These are phyloP conservation scores for Pyrenopolyporus hunteri DNA, from an alignment of 495 filamentous ascomycete genomes.

Conservation along the genomic window DNA sequence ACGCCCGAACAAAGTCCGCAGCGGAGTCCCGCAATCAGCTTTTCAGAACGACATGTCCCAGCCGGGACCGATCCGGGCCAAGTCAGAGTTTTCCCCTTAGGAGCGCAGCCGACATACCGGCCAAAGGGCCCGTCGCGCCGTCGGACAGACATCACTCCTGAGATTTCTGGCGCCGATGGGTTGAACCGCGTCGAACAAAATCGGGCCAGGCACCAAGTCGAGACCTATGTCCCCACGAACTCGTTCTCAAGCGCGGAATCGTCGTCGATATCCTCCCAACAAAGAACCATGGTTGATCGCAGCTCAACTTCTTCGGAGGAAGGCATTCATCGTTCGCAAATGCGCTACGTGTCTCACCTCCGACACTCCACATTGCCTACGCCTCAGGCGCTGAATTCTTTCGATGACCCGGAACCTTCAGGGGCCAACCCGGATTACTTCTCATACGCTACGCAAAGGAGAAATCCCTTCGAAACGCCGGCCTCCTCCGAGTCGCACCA, in stretches of 20 bases:
- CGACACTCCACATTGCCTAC: constrained; percentile 22
- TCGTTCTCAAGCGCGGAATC: constrained; percentile 36
- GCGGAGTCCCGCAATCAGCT: constrained; percentile 35
- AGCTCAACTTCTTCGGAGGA: constrained; percentile 42
- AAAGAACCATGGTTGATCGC: constrained; percentile 32
- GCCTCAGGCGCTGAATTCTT: constrained; percentile 7
- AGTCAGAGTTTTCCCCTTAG: constrained; percentile 15
- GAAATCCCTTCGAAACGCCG: constrained; percentile 28
- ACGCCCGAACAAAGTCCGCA: constrained; percentile 40
- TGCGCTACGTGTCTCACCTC: constrained; percentile 32
- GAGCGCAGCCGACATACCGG: constrained; percentile 33
- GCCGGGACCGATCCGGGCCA: constrained; percentile 16
- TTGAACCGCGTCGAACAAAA: constrained; percentile 16
- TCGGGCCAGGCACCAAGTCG: constrained; percentile 18
- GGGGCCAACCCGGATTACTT: constrained; percentile 12
- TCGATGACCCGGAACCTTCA: constrained; percentile 12
- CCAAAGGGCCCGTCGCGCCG: constrained; percentile 29
- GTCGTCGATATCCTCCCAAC: constrained; percentile 34
- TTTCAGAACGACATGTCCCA: constrained; percentile 30
- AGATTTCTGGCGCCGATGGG: constrained; percentile 9
- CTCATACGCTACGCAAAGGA: constrained; percentile 27
- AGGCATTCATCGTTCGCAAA: constrained; percentile 12
- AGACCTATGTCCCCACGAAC: constrained; percentile 40
- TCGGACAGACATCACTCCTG: constrained; percentile 7
- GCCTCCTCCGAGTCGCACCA: constrained; percentile 9